Evolutionary conservation across 106 monocot species (phyloP), one percentile per base, ranked within the genome.

Genomic region (Dendrobium chrysotoxum): DNA sequence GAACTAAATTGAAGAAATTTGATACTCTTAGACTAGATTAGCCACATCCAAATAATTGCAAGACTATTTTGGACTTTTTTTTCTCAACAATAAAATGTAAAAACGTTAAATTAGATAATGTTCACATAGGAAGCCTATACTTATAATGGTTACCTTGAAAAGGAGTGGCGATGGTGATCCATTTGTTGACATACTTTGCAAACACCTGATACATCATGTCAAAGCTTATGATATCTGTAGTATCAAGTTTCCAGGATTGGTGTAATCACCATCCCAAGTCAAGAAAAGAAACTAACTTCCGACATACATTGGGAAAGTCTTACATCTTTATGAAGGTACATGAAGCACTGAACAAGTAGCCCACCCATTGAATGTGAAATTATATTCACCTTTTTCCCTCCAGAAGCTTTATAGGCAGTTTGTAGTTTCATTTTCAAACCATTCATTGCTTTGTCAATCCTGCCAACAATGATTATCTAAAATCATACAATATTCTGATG

Each of bases 351-450:
- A 70, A 96, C 80, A 83, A 96, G 90, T 77, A 93, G 81, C 53
- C 96, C 96, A 66, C 96, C 96, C 96, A 96, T 96, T 31, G 96
- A 96, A 85, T 96, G 96, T 77, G 96, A 93, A 67, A 96, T 93
- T 81, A 96, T 75, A 67, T 88, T 89, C 40, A 96, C 86, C 86
- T 90, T 96, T 86, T 87, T 90, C 80, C 93, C 96, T 30, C 92
- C 93, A 47, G 93, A 93, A 54, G 87, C 79, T 76, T 90, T 90
- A 84, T 91, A 93, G 81, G 90, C 92, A 79, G 90, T 87, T 75
- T 83, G 81, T 75, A 96, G 30, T 85, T 96, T 93, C 38, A 39
- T 66, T 86, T 82, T 88, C 44, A 96, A 81, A 11, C 84, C 92
- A 85, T 71, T 79, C 78, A 96, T 86, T 78, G 75, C 45, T 83